Conservation (phyloP, 2,329 filamentous ascomycete genomes). For the Aspergillus fijiensis region DNA sequence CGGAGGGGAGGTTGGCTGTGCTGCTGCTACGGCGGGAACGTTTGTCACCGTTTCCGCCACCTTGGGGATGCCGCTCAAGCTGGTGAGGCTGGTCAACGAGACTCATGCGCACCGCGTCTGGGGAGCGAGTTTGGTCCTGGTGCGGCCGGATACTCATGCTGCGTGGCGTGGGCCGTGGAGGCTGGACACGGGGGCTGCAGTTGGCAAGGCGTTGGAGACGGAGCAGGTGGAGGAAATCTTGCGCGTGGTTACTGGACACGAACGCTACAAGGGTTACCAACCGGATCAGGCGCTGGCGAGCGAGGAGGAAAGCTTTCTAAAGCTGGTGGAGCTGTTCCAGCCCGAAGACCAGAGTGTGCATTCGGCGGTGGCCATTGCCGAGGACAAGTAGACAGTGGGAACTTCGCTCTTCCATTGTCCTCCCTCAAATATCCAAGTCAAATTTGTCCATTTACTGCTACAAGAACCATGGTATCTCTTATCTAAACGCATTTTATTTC, state of each 20-base stretch:
- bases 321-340: neutral
- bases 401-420: neutral
- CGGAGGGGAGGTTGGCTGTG: neutral
- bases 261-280: neutral
- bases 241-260: neutral
- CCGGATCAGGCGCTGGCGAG: neutral
- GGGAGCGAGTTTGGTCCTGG: slow-evolving; percentile 24
- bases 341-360: neutral
- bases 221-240: neutral
- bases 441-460: neutral
- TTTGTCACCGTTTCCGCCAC: neutral
- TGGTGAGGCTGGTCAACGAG: slow-evolving; percentile 17
- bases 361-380: neutral
- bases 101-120: slow-evolving; percentile 24
- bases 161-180: slow-evolving; percentile 22
- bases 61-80: slow-evolving; percentile 19
- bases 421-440: no score
- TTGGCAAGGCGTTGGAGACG: neutral
- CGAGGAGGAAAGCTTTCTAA: neutral
- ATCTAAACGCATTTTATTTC: neutral
- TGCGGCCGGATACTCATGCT: slow-evolving; percentile 32
- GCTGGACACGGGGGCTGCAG: neutral
- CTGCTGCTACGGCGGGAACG: neutral
- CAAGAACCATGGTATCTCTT: neutral
- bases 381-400: neutral